phyloP scores from a whole-genome alignment of 2,329 filamentous ascomycete genomes.

The Penicillium sp. region DNA sequence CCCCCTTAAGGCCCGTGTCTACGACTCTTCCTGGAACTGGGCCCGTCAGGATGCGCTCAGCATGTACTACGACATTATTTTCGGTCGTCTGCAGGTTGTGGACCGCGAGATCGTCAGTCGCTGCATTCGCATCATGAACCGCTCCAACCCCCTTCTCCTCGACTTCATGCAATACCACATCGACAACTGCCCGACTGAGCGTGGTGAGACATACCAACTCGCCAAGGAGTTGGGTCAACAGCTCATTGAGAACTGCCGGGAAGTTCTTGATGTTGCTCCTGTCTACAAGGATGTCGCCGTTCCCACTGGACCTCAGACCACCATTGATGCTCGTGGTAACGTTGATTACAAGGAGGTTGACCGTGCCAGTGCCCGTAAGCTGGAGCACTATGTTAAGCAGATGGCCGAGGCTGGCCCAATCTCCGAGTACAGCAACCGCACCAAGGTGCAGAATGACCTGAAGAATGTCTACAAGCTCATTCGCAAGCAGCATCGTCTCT shows the following conservation, averaged over 20 bases:
- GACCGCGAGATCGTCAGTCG: constrained; percentile 98
- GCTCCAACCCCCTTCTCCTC: constrained; percentile 89
- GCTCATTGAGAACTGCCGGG: constrained; percentile 96
- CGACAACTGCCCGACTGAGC: constrained; percentile 94
- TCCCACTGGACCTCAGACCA: constrained; percentile 88
- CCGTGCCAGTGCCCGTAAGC: constrained; percentile 85
- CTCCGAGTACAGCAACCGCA: constrained; percentile 96
- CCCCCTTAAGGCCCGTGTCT: constrained; percentile 88
- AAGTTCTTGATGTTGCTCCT: constrained; percentile 78
- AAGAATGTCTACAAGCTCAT: constrained; percentile 97
- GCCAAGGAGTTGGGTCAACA: constrained; percentile 91
- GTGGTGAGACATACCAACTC: constrained; percentile 96
- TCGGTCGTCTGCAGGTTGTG: constrained; percentile 86
- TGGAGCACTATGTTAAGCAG: constrained; percentile 97
- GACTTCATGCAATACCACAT: constrained; percentile 99
- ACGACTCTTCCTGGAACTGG: constrained; percentile 99
- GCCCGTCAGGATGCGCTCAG: constrained; percentile 92
- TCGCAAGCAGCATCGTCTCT: constrained; percentile 96
- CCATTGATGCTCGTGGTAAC: constrained; percentile 88
- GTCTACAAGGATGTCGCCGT: constrained; percentile 95
- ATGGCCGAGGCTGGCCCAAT: constrained; percentile 99
- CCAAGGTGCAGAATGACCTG: constrained; percentile 95
- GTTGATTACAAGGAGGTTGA: constrained; percentile 88
- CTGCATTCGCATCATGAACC: constrained; percentile 99
- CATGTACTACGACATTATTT: constrained; percentile 99